Evolutionary conservation across 192 early-diverging fungal species (phyloP), one percentile per base, ranked within the genome.

Genomic region (Fimicolochytrium jonesii): DNA sequence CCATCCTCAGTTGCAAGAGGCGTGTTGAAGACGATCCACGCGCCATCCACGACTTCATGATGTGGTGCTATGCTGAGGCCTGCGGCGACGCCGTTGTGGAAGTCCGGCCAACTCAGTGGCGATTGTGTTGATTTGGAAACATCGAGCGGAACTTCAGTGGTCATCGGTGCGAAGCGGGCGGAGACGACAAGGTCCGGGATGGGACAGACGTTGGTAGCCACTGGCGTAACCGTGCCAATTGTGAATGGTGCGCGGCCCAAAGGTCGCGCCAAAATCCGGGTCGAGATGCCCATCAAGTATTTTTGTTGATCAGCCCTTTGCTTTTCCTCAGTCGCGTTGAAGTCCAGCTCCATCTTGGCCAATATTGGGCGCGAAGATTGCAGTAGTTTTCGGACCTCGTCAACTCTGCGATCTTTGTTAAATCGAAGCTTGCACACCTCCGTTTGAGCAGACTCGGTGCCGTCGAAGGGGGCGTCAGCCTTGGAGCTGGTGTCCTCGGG

Each of bases 81-180:
- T 1, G 84, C 77, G 20, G 90, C 84, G 0, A 92, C 92, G 2
- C 93, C 94, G 51, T 88, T 86, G 68, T 97, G 92, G 59, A 97
- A 97, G 20, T 86, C 73, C 2, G 92, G 86, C 93, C 93, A 95
- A 54, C 82, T 77, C 18, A 83, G 32, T 23, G 77, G 59, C 9
- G 82, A 69, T 2, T 79, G 69, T 6, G 73, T 59, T 33, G 78
- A 20, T 3, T 62, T 37, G 17, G 52, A 43, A 1, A 72, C 42
- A 32, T 87, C 85, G 6, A 82, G 52, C 23, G 78, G 66, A 20
- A 87, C 83, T 13, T 77, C 64, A 5, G 81, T 66, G 37, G 80
- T 83, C 20, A 79, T 41, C 0, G 91, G 91, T 6, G 86, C 69
- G 13, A 95, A 69, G 28, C 83, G 86, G 3, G 80, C 87, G 13